Evolutionary conservation across 2,329 filamentous ascomycete species (phyloP).

Genomic region (Aspergillus glaucus): DNA sequence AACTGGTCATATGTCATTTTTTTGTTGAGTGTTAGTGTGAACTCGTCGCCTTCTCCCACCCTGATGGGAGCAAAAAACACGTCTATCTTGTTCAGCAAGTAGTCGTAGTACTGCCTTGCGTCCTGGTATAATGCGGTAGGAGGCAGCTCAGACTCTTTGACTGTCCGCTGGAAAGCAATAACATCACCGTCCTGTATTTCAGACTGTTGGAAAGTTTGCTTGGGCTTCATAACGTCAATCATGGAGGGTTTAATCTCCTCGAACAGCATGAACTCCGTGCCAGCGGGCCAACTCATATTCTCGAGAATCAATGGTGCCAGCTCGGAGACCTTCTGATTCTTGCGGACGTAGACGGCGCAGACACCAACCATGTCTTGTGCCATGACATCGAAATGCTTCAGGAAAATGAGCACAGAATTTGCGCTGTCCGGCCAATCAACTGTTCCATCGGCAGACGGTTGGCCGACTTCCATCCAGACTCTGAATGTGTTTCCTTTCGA

Average conservation of each 20-base stretch:
- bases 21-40: constrained; percentile 72
- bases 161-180: constrained; percentile 77
- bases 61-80: constrained; percentile 69
- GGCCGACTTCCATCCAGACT: constrained; percentile 77
- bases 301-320: constrained; percentile 69
- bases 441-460: constrained; percentile 63
- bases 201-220: constrained; percentile 79
- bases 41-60: constrained; percentile 53
- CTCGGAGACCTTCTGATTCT: constrained; percentile 81
- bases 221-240: constrained; percentile 91
- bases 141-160: constrained; percentile 38
- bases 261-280: constrained; percentile 66
- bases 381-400: constrained; percentile 84
- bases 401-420: constrained; percentile 70
- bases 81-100: constrained; percentile 73
- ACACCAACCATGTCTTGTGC: constrained; percentile 69
- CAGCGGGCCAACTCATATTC: constrained; percentile 80
- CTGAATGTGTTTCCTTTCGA: constrained; percentile 64
- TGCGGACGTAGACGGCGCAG: constrained; percentile 79
- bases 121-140: constrained; percentile 53
- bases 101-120: constrained; percentile 85
- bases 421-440: constrained; percentile 58
- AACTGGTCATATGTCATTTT: constrained; percentile 89
- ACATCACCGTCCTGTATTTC: constrained; percentile 98
- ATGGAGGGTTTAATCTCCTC: constrained; percentile 96